Conservation (phyloP, 768 basidiomycete genomes). For the Boletus rubropictus region DNA sequence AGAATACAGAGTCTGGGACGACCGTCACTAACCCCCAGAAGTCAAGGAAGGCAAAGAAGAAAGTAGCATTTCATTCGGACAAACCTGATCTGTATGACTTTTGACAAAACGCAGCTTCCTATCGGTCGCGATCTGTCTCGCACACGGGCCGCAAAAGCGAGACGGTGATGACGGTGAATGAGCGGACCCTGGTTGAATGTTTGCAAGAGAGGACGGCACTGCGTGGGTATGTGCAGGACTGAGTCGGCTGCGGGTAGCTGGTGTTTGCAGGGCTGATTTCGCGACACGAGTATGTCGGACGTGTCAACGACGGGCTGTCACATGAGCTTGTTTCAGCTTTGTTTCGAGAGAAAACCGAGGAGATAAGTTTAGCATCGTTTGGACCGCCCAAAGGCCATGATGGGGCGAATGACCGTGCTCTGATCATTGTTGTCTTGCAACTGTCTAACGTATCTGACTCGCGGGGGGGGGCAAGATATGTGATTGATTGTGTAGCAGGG, state of each 20-base stretch:
- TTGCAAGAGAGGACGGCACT: neutral
- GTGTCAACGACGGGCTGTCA: conserved; percentile 9
- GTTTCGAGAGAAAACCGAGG: conserved; percentile 13
- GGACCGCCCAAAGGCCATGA: neutral
- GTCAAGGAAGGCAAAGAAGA: conserved; percentile 53
- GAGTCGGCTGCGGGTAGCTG: neutral
- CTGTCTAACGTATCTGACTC: no score
- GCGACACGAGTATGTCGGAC: conserved; percentile 8
- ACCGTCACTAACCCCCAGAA: conserved; percentile 13
- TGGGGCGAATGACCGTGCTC: no score
- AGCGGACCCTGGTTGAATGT: neutral
- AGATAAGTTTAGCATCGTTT: conserved; percentile 7
- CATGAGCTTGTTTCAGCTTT: conserved; percentile 16
- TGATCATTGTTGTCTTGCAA: no score
- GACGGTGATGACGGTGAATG: neutral
- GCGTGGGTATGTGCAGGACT: neutral
- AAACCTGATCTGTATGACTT: conserved; percentile 72
- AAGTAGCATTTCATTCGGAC: conserved; percentile 64
- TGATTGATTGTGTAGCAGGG: no score
- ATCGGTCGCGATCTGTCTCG: no score
- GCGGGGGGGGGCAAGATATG: neutral
- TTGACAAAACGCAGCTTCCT: conserved; percentile 29
- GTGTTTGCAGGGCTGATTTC: neutral
- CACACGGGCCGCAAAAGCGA: no score
- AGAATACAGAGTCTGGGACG: conserved; percentile 4